Evolutionary conservation across 371 early-diverging fungal species (phyloP).

Genomic region (Apophysomyces variabilis): DNA sequence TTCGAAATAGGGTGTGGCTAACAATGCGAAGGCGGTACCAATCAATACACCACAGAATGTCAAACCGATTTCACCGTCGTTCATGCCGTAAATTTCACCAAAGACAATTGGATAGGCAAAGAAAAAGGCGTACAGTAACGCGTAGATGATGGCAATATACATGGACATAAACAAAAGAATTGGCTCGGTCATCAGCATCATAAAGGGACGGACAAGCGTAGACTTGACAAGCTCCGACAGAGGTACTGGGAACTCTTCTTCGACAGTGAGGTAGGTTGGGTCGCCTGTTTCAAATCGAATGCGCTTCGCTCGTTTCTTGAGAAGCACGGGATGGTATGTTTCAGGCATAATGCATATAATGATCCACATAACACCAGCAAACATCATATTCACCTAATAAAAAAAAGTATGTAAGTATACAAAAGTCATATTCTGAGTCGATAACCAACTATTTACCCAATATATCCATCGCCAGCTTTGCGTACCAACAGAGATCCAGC

Average conservation of each 20-base stretch:
- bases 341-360: conserved; percentile 42
- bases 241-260: conserved; percentile 40
- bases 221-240: conserved; percentile 36
- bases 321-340: conserved; percentile 46
- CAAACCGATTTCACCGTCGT: conserved; percentile 45
- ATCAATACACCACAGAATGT: conserved; percentile 47
- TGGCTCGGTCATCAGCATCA: conserved; percentile 47
- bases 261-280: conserved; percentile 36
- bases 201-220: conserved; percentile 41
- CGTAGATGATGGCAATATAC: conserved; percentile 50
- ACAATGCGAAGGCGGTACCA: conserved; percentile 39
- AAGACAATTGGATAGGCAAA: conserved; percentile 51
- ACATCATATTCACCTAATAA: conserved; percentile 44
- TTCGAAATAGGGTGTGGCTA: conserved; percentile 40
- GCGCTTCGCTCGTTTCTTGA: conserved; percentile 34
- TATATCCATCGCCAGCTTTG: conserved; percentile 52
- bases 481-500: conserved; percentile 48
- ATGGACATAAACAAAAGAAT: conserved; percentile 44
- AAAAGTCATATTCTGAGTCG: neutral
- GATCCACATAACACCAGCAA: conserved; percentile 46
- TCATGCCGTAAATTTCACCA: conserved; percentile 34
- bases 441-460: conserved; percentile 35
- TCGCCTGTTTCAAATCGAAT: conserved; percentile 37
- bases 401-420: neutral
- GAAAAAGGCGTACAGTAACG: conserved; percentile 49